Conservation (phyloP, 1,139 yeast genomes). For the Geotrichum candidum region DNA sequence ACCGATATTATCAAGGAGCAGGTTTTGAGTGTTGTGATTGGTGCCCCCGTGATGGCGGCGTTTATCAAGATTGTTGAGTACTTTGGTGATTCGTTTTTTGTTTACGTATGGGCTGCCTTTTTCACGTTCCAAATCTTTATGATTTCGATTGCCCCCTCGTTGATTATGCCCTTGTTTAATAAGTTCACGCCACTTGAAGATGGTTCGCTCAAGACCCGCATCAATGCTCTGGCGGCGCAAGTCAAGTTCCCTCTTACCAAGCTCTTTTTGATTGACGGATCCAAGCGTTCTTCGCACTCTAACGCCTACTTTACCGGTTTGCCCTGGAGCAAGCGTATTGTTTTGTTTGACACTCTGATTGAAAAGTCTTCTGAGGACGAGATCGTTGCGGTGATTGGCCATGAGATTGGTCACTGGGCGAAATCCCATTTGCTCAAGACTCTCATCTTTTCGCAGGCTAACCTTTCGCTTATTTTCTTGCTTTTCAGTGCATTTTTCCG, state of each 20-base stretch:
- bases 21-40: constrained; percentile 50
- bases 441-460: constrained; percentile 58
- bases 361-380: constrained; percentile 71
- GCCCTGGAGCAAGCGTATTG: constrained; percentile 96
- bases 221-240: constrained; percentile 68
- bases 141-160: constrained; percentile 66
- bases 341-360: constrained; percentile 82
- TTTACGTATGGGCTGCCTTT: constrained; percentile 68
- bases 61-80: constrained; percentile 74
- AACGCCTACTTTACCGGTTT: constrained; percentile 93
- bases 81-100: constrained; percentile 74
- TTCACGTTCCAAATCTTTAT: constrained; percentile 65
- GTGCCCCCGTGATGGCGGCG: constrained; percentile 67
- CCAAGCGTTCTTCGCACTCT: constrained; percentile 91
- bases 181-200: constrained; percentile 84
- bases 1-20: constrained; percentile 62
- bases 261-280: constrained; percentile 86
- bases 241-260: constrained; percentile 82
- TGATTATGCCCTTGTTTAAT: constrained; percentile 89
- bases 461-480: constrained; percentile 59
- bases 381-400: constrained; percentile 91
- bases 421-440: constrained; percentile 74
- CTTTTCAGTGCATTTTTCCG: constrained; percentile 73
- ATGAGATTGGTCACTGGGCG: constrained; percentile 97
- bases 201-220: constrained; percentile 77